Evolutionary conservation across 257 asterid species (phyloP).

Genomic region (Penstemon newberryi): DNA sequence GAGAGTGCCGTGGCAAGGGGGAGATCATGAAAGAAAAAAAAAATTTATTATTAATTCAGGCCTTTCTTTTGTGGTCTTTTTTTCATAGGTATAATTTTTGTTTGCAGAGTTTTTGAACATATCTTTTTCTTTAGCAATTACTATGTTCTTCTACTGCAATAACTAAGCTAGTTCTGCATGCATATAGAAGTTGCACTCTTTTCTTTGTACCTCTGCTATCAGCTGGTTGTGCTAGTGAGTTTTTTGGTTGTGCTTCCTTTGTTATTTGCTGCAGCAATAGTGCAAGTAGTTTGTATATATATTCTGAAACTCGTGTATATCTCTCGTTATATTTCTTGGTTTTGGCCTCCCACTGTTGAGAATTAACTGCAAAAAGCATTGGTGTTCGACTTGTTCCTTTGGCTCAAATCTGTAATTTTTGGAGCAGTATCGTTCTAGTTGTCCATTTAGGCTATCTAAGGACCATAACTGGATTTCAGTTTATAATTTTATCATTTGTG

Average conservation of each 20-base stretch:
- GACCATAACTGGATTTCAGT: no score
- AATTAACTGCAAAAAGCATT: neutral
- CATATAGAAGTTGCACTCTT: conserved; percentile 28
- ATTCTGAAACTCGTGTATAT: conserved; percentile 22
- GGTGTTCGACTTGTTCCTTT: neutral
- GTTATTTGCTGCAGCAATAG: conserved; percentile 24
- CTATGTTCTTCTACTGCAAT: conserved; percentile 18
- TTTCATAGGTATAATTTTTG: conserved; percentile 26
- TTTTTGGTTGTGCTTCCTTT: conserved; percentile 27
- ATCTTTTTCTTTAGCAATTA: conserved; percentile 24
- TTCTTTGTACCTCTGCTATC: conserved; percentile 30
- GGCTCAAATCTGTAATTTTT: neutral
- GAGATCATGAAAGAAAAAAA: conserved; percentile 44
- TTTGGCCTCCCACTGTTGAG: conserved; percentile 5
- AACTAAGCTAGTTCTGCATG: conserved; percentile 22
- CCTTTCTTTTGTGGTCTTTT: conserved; percentile 25
- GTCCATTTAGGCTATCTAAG: neutral
- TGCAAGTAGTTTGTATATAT: conserved; percentile 39
- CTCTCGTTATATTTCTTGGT: conserved; percentile 24
- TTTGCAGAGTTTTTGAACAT: conserved; percentile 23
- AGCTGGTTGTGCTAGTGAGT: conserved; percentile 31
- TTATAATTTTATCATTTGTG: no score
- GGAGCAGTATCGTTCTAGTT: neutral
- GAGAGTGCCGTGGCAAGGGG: conserved; percentile 61
- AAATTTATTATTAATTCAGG: neutral